Percentiles rank a stretch among this genome's conserved stretches.
These are phyloP conservation scores for Aspergillus incahuasiensis DNA, from an alignment of 495 filamentous ascomycete species.

Conservation along the genomic window DNA sequence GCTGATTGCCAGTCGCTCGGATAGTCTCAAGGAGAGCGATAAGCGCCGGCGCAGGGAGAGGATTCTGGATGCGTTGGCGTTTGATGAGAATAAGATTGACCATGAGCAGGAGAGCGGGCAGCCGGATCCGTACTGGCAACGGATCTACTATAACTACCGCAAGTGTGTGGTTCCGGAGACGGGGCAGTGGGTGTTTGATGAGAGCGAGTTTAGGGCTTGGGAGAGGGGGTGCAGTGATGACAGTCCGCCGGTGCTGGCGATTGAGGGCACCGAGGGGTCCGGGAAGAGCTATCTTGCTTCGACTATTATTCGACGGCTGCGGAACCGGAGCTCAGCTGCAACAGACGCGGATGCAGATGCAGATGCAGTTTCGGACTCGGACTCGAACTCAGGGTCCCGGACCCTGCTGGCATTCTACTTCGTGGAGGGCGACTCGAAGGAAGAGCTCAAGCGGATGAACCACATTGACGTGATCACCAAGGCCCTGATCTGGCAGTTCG, in stretches of 20 bases:
- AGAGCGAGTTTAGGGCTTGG: slow-evolving; percentile 27
- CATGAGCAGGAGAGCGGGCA: slow-evolving; percentile 27
- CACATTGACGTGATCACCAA: slow-evolving; percentile 23
- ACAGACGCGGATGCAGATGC: no score
- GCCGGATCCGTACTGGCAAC: slow-evolving; percentile 33
- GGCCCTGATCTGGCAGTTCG: slow-evolving; percentile 35
- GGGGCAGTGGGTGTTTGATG: slow-evolving; percentile 28
- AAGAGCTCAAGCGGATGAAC: slow-evolving; percentile 15
- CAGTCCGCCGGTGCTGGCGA: slow-evolving; percentile 21
- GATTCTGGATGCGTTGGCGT: slow-evolving; percentile 29
- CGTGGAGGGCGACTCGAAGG: slow-evolving; percentile 33
- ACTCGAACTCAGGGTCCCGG: slow-evolving; percentile 26
- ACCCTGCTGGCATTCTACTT: slow-evolving; percentile 34
- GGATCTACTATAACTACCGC: slow-evolving; percentile 29
- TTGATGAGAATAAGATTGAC: slow-evolving; percentile 29
- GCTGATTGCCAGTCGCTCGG: slow-evolving; percentile 17
- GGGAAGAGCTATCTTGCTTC: slow-evolving; percentile 36
- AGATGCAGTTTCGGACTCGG: background rate
- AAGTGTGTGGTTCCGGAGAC: slow-evolving; percentile 30
- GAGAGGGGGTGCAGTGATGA: slow-evolving; percentile 17
- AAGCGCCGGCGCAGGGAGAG: slow-evolving; percentile 26
- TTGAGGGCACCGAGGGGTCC: slow-evolving; percentile 30
- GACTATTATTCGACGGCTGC: slow-evolving; percentile 30
- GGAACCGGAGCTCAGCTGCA: slow-evolving; percentile 22
- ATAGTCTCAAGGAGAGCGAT: slow-evolving; percentile 32